Evolutionary conservation across 148 eudicot species (phyloP), one percentile per base, ranked within the genome.

Genomic region (Rhododendron henanense): DNA sequence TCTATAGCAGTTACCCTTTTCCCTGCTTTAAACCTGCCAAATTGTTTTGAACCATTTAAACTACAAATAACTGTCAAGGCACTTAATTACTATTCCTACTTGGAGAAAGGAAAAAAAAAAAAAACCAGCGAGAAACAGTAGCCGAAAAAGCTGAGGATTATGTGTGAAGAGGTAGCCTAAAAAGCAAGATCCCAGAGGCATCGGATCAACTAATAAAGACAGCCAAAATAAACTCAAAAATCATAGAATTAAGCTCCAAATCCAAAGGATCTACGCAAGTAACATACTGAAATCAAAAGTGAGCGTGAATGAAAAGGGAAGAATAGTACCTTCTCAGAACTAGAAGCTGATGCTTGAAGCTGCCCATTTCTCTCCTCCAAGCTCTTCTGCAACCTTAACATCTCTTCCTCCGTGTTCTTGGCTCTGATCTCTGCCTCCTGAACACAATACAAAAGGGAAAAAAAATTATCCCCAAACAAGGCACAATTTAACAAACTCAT

Each of bases 371-470:
- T 95, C 86, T 95, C 99, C 86, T 95, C 96, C 85, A 97, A 93
- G 77, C 89, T 91, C 89, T 77, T 94, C 86, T 95, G 93, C 89
- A 97, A 91, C 88, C 87, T 90, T 73, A 71, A 81, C 1, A 95
- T 90, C 88, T 95, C 98, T 47, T 92, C 92, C 55, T 95, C 94
- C 95, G 93, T 92, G 51, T 81, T 91, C 90, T 91, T 93, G 1
- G 95, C 97, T 85, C 88, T 97, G 19, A 84, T 88, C 87, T 97
- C 99, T 77, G 94, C 99, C 90, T 95, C 95, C 99, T 97, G 88
- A 50, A 15, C 6, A 69, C 18, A 31, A 11, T 25, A 69, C 6
- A 69, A 69, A 69, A 16, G 61, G 55, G 15, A 4, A 16, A 55
- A 55, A 16, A 55, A 55, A 16, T 55, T 15, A 28, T 69, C 41